Evolutionary conservation across 2,329 filamentous ascomycete species (phyloP).

Genomic region (Ophiostoma himal-ulmi): DNA sequence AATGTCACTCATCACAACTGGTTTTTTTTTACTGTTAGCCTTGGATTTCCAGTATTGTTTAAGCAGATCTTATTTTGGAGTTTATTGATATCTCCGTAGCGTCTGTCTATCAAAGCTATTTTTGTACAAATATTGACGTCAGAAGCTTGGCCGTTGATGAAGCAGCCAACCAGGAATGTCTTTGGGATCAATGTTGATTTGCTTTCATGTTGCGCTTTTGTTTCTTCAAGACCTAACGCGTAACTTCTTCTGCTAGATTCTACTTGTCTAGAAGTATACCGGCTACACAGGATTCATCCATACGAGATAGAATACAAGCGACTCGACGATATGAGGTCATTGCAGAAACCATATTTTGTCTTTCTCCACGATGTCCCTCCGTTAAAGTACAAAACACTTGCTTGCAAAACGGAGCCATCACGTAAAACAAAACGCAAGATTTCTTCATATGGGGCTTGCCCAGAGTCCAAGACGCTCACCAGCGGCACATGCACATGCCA

Average conservation of each 20-base stretch:
- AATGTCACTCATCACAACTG: neutral
- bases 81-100: slow-evolving; percentile 4
- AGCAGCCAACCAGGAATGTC: neutral
- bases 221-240: too few species aligned
- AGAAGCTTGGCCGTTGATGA: neutral
- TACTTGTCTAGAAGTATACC: neutral
- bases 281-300: neutral
- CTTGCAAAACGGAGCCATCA: neutral
- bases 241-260: neutral
- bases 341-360: neutral
- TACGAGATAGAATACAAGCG: neutral
- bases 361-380: neutral
- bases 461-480: neutral
- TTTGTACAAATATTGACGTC: neutral
- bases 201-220: too few species aligned
- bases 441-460: neutral
- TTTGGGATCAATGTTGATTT: too few species aligned
- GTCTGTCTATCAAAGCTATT: neutral
- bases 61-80: too few species aligned
- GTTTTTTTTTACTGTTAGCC: neutral
- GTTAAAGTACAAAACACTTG: neutral
- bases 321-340: slow-evolving; percentile 2
- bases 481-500: neutral
- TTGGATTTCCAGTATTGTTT: neutral
- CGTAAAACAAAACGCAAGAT: neutral